Percentiles rank a stretch among this genome's conserved stretches.
These are phyloP conservation scores for Massarina eburnea DNA, from an alignment of 2,329 filamentous ascomycete species.

Conservation along the genomic window DNA sequence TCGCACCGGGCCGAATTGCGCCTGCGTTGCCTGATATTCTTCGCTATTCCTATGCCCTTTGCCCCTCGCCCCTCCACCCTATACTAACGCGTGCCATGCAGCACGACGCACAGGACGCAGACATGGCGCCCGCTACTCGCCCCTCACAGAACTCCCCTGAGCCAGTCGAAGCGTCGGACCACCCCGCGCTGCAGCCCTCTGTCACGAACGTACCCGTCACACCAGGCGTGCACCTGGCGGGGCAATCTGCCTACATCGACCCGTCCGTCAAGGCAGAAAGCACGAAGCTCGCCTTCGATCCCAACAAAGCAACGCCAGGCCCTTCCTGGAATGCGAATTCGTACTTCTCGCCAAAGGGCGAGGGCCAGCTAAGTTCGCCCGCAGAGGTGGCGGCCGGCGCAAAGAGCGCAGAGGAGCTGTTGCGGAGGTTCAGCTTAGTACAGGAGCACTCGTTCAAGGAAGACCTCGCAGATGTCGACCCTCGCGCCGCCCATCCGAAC, in stretches of 20 bases:
- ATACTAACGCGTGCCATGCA: constrained; percentile 19
- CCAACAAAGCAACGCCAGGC: constrained; percentile 31
- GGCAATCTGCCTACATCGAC: constrained; percentile 43
- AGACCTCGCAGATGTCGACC: constrained; percentile 53
- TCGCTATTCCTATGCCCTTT: constrained; percentile 8
- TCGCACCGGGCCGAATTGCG: too few relatives aligned
- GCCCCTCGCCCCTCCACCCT: constrained; percentile 1
- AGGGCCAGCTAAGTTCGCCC: constrained; percentile 33
- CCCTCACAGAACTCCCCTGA: constrained; percentile 17
- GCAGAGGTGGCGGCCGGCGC: constrained; percentile 49
- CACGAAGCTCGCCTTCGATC: constrained; percentile 30
- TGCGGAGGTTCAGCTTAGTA: constrained; percentile 55
- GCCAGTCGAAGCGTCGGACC: constrained; percentile 30
- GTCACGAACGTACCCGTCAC: constrained; percentile 47
- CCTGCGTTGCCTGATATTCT: too few relatives aligned
- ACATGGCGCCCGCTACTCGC: constrained; percentile 28
- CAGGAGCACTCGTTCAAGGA: constrained; percentile 39
- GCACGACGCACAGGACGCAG: constrained; percentile 20
- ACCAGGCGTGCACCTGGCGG: constrained; percentile 42
- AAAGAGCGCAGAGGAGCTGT: constrained; percentile 52
- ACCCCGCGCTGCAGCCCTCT: constrained; percentile 44
- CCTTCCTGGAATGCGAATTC: constrained; percentile 42
- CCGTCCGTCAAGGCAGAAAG: constrained; percentile 13
- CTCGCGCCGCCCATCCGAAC: constrained; percentile 57
- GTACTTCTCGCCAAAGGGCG: constrained; percentile 33